Evolutionary conservation across 352 stramenopile genomes (phyloP), one percentile per base, ranked within the genome.

Genomic region (Pelagophyceae sp.): DNA sequence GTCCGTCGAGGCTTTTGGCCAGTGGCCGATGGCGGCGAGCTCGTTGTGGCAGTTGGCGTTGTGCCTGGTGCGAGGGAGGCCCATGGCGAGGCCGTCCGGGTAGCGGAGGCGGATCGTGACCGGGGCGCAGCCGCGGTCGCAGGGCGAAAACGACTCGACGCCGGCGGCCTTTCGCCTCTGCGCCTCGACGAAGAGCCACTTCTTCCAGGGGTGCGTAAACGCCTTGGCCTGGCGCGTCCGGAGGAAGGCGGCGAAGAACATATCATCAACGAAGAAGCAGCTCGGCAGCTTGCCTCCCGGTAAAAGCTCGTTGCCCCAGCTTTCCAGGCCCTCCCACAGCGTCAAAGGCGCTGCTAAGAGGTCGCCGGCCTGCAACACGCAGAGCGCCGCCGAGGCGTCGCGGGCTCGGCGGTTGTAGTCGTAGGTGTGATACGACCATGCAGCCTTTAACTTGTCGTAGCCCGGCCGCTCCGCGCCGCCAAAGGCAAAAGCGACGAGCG

Each of bases 231-330:
- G 19, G 6, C 3, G 20, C 32, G 3, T 51, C 3, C 32, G 32
- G 32, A 50, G 20, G 35, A 45, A 72, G 64, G 64, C 64, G 29
- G 64, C 20, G 35, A 72, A 72, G 35, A 72, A 72, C 19, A 72
- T 19, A 32, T 72, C 64, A 32, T 72, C 64, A 32, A 72, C 64
- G 64, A 72, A 72, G 64, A 72, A 72, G 64, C 64, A 72, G 19
- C 6, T 31, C 31, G 64, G 64, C 3, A 72, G 64, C 32, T 5
- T 3, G 64, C 64, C 64, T 19, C 35, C 35, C 6, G 64, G 64
- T 25, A 72, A 31, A 19, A 72, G 64, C 64, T 72, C 64, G 64
- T 11, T 3, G 31, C 64, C 64, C 64, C 64, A 72, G 11, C 35
- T 3, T n/a, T 37, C 64, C 15, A 72, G 20, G 6, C 11, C 31